Evolutionary conservation across 768 basidiomycete genomes (phyloP), one percentile per base, ranked within the genome.

Genomic region (Calocybe indica): DNA sequence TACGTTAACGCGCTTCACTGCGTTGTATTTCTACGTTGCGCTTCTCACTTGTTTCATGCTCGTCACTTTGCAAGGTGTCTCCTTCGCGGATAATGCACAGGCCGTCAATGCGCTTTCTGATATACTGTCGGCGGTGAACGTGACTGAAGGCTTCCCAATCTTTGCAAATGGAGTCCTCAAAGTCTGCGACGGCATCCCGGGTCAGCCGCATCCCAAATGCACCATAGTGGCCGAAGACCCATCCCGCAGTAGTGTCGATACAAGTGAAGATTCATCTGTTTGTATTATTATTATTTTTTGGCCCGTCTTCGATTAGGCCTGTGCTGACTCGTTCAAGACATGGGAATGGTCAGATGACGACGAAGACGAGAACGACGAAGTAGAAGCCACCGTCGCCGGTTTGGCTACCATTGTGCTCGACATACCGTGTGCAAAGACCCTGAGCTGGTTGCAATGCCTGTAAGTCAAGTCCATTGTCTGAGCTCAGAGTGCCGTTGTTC

Each of bases 1-100:
- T 43, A 79, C 75, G 6, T 55, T 75, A 33, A 76, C 73, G n/a
- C 72, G 67, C 7, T 71, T 68, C 57, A 79, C 76, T 32, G 64
- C 70, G 5, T 52, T 66, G 33, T 82, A 76, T 58, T 74, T 78
- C 55, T 58, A 71, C 36, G 61, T 79, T 48, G 69, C 74, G 29
- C 52, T 80, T 39, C 39, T 67, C 28, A 67, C 66, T 46, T 74
- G 69, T 49, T 45, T 71, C 37, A 57, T 66, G 22, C 70, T 79
- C 43, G 66, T 62, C 47, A 54, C 62, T 9, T 54, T 78, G 7
- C 77, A 78, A 51, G 61, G 59, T 10, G 41, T 69, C 22, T 59
- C 71, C 3, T 69, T 72, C 38, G 49, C 51, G 3, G 66, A 68
- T 45, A 76, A 74, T 48, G 42, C 60, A 1, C 49, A 60, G 7